Conservation (phyloP, 768 basidiomycete species). For the Hericium coralloides region DNA sequence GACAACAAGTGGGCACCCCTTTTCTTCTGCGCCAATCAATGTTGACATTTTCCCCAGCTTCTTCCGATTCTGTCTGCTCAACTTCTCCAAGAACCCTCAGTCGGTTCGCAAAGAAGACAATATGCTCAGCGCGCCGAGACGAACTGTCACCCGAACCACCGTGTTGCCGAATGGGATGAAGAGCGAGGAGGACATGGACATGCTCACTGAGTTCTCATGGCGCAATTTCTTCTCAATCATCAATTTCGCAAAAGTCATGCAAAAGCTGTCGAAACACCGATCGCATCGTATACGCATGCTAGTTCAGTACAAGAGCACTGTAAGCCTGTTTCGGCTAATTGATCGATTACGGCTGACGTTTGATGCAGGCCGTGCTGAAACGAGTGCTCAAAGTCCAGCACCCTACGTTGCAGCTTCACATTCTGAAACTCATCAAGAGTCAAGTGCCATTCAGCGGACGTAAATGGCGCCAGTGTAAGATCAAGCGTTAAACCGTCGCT, state of each 20-base stretch:
- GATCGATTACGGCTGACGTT: not conserved
- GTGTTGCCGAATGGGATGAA: conserved; percentile 64
- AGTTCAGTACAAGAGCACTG: conserved; percentile 97
- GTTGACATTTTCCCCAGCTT: conserved; percentile 47
- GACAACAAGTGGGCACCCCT: conserved; percentile 58
- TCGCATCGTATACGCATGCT: conserved; percentile 94
- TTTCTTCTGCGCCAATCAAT: not conserved
- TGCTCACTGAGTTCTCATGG: conserved; percentile 94
- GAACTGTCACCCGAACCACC: conserved; percentile 45
- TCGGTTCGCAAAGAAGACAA: conserved; percentile 54
- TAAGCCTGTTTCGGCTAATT: conserved; percentile 29
- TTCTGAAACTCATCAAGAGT: conserved; percentile 95
- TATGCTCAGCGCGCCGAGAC: conserved; percentile 51
- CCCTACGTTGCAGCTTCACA: conserved; percentile 87
- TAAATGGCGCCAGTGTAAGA: conserved; percentile 91
- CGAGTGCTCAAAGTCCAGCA: conserved; percentile 91
- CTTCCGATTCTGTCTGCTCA: conserved; percentile 86
- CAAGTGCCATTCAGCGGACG: conserved; percentile 97
- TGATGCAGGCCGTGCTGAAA: conserved; percentile 80
- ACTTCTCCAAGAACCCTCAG: conserved; percentile 62
- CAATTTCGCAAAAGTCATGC: conserved; percentile 97
- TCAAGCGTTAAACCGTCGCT: conserved; percentile 1
- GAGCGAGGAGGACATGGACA: conserved; percentile 81
- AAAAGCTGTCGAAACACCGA: conserved; percentile 91
- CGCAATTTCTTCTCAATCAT: conserved; percentile 95